Percentiles rank a stretch among this genome's conserved stretches.
Conservation (phyloP, 495 filamentous ascomycete genomes). For the Bryoglossum gracile region DNA sequence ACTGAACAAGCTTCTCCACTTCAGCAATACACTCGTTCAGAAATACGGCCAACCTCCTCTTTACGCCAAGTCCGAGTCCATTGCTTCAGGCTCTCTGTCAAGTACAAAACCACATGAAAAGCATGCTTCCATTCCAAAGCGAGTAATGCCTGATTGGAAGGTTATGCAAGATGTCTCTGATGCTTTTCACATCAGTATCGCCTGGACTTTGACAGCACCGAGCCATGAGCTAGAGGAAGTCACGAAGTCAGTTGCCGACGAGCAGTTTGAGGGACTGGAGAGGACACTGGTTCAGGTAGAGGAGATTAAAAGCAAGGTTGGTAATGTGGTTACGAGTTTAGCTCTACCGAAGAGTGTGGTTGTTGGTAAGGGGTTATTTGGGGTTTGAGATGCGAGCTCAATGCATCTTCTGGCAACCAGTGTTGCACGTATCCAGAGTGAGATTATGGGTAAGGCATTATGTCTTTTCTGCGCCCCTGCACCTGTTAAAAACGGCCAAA, state of each 20-base stretch:
- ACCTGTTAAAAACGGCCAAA: no score
- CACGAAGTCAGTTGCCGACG: conserved; percentile 27
- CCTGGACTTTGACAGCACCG: conserved; percentile 56
- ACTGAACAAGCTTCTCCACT: conserved; percentile 54
- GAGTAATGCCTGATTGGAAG: neutral
- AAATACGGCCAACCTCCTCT: conserved; percentile 64
- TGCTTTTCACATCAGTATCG: conserved; percentile 76
- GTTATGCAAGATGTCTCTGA: conserved; percentile 33
- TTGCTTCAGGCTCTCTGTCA: no score
- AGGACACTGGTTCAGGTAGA: conserved; percentile 36
- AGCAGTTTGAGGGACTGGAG: conserved; percentile 13
- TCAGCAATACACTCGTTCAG: conserved; percentile 55
- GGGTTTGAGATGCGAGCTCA: conserved; percentile 10
- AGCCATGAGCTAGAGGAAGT: conserved; percentile 30
- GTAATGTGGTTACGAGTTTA: conserved; percentile 59
- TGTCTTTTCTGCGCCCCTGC: no score
- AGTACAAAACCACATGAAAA: neutral
- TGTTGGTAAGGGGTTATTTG: conserved; percentile 18
- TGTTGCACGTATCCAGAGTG: no score
- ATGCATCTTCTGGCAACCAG: no score
- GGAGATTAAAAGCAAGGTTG: conserved; percentile 68
- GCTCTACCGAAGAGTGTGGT: conserved; percentile 31
- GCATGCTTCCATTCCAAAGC: neutral
- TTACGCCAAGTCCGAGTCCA: conserved; percentile 38
- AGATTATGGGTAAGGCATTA: no score